Evolutionary conservation across 2,329 filamentous ascomycete species (phyloP).

Genomic region (Talaromyces sp.): DNA sequence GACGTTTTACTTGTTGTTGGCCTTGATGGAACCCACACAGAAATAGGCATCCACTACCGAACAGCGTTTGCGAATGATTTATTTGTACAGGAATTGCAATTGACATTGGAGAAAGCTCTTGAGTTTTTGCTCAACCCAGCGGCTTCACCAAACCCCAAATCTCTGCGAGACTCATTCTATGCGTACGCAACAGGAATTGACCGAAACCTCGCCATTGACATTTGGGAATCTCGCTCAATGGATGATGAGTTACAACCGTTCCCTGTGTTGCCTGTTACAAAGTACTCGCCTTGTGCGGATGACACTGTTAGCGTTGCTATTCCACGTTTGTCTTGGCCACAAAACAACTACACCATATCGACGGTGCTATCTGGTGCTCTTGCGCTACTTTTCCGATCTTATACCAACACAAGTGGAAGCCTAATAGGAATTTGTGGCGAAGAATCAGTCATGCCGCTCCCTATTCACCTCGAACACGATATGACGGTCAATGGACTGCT

Average conservation of each 20-base stretch:
- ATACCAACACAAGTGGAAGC: neutral
- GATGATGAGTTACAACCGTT: neutral
- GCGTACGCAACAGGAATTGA: neutral
- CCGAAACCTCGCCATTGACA: neutral
- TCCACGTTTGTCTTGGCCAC: neutral
- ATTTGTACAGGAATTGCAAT: neutral
- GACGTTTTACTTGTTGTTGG: neutral
- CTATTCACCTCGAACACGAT: neutral
- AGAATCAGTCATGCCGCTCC: neutral
- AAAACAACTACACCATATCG: neutral
- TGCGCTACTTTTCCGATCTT: neutral
- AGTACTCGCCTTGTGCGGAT: neutral
- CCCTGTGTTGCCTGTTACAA: neutral
- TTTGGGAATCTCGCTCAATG: neutral
- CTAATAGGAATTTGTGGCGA: neutral
- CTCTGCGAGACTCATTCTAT: neutral
- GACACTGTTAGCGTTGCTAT: neutral
- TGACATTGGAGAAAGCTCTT: neutral
- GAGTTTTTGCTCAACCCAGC: neutral
- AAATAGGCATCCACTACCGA: neutral
- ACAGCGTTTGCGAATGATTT: neutral
- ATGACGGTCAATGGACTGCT: neutral
- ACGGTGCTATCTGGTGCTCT: neutral
- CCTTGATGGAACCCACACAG: neutral
- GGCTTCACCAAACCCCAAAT: neutral